phyloP scores from a whole-genome alignment of 495 filamentous ascomycete genomes.

The Penicillium silybi region DNA sequence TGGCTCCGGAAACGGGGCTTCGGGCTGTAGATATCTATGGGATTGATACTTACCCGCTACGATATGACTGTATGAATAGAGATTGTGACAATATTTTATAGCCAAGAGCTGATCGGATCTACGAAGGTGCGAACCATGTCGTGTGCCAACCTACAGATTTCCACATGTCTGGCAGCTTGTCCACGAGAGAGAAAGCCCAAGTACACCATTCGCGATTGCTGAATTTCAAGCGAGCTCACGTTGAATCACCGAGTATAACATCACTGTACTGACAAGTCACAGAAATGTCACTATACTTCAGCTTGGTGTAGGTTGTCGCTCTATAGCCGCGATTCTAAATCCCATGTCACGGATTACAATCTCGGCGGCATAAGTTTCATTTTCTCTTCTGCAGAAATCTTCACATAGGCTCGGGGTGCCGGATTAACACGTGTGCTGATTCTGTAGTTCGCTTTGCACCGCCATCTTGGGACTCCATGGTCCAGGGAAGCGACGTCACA shows the following conservation, averaged over 20 bases:
- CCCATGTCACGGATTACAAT: slow-evolving; percentile 66
- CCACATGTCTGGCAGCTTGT: too few relatives aligned
- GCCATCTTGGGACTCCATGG: slow-evolving; percentile 13
- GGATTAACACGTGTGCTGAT: slow-evolving; percentile 53
- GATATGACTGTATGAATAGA: too few relatives aligned
- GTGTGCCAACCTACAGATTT: too few relatives aligned
- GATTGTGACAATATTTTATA: too few relatives aligned
- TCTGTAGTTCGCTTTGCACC: slow-evolving; percentile 55
- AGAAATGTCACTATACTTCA: slow-evolving; percentile 58
- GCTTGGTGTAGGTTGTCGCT: slow-evolving; percentile 52
- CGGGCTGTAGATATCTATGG: too few relatives aligned
- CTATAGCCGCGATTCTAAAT: slow-evolving; percentile 65
- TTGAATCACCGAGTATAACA: slow-evolving; percentile 48
- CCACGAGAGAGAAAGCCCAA: too few relatives aligned
- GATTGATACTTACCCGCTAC: too few relatives aligned
- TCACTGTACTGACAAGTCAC: slow-evolving; percentile 51
- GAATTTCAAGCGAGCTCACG: slow-evolving; percentile 51
- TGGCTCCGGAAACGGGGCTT: too few relatives aligned
- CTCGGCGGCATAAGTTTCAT: slow-evolving; percentile 53
- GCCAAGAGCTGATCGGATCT: too few relatives aligned
- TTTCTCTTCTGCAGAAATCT: slow-evolving; percentile 70
- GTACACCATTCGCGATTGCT: slow-evolving; percentile 9
- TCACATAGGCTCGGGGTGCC: slow-evolving; percentile 54
- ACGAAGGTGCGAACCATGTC: too few relatives aligned
- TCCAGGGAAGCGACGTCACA: slow-evolving; percentile 23